Evolutionary conservation across 106 monocot genomes (phyloP).

Genomic region (Allium fistulosum): DNA sequence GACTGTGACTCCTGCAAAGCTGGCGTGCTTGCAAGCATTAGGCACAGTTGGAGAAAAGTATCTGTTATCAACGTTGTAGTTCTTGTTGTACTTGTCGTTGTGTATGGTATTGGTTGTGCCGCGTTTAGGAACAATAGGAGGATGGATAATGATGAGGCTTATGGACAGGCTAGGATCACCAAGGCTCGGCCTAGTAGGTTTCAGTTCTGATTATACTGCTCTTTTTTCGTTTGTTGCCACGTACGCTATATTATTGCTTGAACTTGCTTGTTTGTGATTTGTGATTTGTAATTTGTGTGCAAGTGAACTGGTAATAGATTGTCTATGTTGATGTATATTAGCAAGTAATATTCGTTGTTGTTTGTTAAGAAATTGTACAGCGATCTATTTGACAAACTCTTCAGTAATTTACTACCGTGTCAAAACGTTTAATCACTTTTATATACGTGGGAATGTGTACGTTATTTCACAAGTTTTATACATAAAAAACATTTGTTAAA

Average conservation of each 20-base stretch:
- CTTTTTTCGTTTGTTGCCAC: no score
- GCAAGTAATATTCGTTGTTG: no score
- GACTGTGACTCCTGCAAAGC: slow-evolving; percentile 63
- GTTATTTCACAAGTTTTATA: no score
- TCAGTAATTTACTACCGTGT: no score
- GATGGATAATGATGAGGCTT: slow-evolving; percentile 54
- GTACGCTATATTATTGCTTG: not conserved
- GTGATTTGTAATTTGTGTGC: not conserved
- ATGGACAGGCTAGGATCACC: slow-evolving; percentile 48
- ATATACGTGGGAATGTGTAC: no score
- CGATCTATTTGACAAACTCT: no score
- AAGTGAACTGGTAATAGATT: no score
- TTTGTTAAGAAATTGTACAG: no score
- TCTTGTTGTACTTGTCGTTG: slow-evolving; percentile 51
- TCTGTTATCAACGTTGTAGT: slow-evolving; percentile 56
- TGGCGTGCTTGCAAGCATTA: slow-evolving; percentile 41
- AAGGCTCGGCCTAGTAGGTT: slow-evolving; percentile 62
- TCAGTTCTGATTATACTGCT: slow-evolving; percentile 25
- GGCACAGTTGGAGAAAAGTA: slow-evolving; percentile 61
- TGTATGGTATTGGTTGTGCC: slow-evolving; percentile 45
- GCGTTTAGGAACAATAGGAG: slow-evolving; percentile 46
- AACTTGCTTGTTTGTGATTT: not conserved
- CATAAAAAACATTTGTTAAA: no score
- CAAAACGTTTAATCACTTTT: no score
- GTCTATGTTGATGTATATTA: no score